phyloP scores from a whole-genome alignment of 192 early-diverging fungal genomes.

The Spizellomyces sp. region DNA sequence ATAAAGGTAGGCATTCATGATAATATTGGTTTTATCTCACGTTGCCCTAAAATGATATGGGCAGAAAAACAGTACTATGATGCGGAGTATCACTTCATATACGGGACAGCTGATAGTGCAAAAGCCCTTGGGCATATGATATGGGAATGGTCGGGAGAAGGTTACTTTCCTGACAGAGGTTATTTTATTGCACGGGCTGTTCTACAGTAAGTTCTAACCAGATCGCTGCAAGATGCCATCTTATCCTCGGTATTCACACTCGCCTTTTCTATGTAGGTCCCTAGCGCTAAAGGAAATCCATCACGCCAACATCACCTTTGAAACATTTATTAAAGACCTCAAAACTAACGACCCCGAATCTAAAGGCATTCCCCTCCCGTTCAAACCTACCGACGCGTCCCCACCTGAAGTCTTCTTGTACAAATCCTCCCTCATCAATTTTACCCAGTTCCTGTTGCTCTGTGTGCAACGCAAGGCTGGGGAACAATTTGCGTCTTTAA shows the following conservation, averaged over 20 bases:
- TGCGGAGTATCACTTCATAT: conserved; percentile 84
- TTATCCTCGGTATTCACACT: neutral
- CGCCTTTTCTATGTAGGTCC: conserved; percentile 22
- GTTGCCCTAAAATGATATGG: neutral
- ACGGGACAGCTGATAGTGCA: conserved; percentile 83
- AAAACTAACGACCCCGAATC: conserved; percentile 27
- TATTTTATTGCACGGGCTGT: conserved; percentile 78
- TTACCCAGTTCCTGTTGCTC: conserved; percentile 66
- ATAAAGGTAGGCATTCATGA: conserved; percentile 52
- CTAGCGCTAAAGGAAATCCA: conserved; percentile 50
- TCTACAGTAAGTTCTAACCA: conserved; percentile 68
- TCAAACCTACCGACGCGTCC: conserved; percentile 30
- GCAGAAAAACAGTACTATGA: conserved; percentile 72
- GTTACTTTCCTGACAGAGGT: conserved; percentile 67
- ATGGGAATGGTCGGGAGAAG: conserved; percentile 72
- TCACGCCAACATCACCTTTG: conserved; percentile 43
- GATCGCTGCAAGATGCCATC: neutral
- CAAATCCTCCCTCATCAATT: conserved; percentile 55
- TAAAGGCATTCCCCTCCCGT: conserved; percentile 19
- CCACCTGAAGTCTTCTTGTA: conserved; percentile 34
- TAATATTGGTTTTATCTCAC: neutral
- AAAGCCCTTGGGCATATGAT: conserved; percentile 72
- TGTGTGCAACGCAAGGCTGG: conserved; percentile 64
- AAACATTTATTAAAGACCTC: conserved; percentile 47
- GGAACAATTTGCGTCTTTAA: conserved; percentile 44